phyloP scores from a whole-genome alignment of 352 stramenopile species.

The Pythium sp. region DNA sequence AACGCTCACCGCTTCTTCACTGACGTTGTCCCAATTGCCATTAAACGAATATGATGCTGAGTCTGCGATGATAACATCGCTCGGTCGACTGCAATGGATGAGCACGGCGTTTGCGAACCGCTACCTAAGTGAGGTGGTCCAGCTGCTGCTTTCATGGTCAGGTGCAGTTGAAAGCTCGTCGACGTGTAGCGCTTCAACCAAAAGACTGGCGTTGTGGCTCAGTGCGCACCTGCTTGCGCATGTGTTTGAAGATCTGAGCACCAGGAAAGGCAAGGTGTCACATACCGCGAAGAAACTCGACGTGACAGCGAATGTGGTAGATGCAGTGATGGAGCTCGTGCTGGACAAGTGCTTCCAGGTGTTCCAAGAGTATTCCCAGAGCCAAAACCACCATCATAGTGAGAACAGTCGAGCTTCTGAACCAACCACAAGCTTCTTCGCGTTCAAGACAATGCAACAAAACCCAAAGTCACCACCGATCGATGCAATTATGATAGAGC shows the following conservation, averaged over 20 bases:
- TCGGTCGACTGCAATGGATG: slow-evolving; percentile 34
- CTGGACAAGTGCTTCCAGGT: slow-evolving; percentile 43
- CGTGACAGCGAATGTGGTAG: not conserved
- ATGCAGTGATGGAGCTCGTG: slow-evolving; percentile 22
- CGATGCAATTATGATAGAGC: slow-evolving; percentile 21
- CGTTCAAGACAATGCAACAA: slow-evolving; percentile 35
- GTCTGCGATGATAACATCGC: not conserved
- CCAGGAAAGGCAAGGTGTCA: not conserved
- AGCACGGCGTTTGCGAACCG: slow-evolving; percentile 10
- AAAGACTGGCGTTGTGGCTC: slow-evolving; percentile 42
- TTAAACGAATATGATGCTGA: not conserved
- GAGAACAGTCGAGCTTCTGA: slow-evolving; percentile 18
- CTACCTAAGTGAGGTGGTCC: slow-evolving; percentile 7
- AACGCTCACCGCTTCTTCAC: not conserved
- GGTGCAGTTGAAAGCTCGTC: not conserved
- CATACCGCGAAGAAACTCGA: not conserved
- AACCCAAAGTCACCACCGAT: not conserved
- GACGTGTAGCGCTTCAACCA: not conserved
- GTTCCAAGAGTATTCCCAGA: slow-evolving; percentile 43
- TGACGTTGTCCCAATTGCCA: not conserved
- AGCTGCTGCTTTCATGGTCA: slow-evolving; percentile 10
- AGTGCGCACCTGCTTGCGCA: slow-evolving; percentile 34
- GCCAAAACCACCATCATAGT: slow-evolving; percentile 18
- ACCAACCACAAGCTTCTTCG: slow-evolving; percentile 44
- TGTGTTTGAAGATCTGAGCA: slow-evolving; percentile 24